Base-by-base conservation (phyloP, 129 eudicot genomes). In the Lonicera japonica region DNA sequence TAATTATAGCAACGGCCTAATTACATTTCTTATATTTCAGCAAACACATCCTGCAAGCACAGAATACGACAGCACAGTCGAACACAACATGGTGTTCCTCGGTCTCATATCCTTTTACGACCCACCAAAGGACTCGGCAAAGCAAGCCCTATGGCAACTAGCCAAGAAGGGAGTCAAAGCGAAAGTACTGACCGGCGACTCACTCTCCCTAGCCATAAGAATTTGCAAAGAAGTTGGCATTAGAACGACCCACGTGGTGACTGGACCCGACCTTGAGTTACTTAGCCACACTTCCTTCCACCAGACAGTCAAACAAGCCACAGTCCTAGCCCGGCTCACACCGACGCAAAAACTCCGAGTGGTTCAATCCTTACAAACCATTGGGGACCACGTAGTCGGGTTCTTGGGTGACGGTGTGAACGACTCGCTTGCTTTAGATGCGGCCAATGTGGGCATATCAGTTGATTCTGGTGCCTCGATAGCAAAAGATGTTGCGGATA, bases 401-500 rank as follows among this genome's bases (percentile, higher is more conserved):
- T 71, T 71, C 56, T 45, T 71, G 63, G 75, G 75, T 15, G 75
- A 71, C 45, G 75, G 75, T 8, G 67, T 71, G 8, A 71, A 71
- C 47, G 75, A 70, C 69, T 70, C 75, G 0, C 63, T 70, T 4
- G 75, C 69, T 13, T 22, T 70, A 5, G 69, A 70, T 21, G 69
- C 63, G 21, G 75, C 75, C 53, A 61, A 70, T 25, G 69, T 70
- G 55, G 75, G 75, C 23, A 70, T 70, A 40, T 61, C 75, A 18
- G 69, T 70, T 14, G 75, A 70, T 21, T 70, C 75, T 18, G 75
- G 69, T 5, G 75, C 63, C 23, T 55, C 75, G 14, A 47, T 63
- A 16, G 69, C 75, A 18, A 70, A 70, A 47, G 61, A 70, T 25
- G 11, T 53, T 15, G 68, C 75, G 11, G 69, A 70, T 25, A 70